Evolutionary conservation across 345 rosid species (phyloP).

Genomic region (Eucalyptus victrix): DNA sequence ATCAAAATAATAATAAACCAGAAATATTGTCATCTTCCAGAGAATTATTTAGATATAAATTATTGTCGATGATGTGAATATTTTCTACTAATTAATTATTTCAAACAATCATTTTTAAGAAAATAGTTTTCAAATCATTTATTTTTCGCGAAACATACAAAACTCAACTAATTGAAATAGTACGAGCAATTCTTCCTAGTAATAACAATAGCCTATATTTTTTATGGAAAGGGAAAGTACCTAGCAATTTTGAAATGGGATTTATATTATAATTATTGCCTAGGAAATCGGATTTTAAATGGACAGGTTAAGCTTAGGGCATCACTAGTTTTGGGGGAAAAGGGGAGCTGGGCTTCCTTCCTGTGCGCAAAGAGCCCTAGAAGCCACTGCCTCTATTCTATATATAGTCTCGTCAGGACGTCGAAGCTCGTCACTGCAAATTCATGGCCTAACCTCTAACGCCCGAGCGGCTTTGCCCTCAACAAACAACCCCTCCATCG

Average conservation of each 20-base stretch:
- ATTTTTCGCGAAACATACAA: neutral
- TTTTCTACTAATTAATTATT: no score
- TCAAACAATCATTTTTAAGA: neutral
- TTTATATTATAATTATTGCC: neutral
- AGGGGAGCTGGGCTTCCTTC: neutral
- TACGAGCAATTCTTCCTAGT: neutral
- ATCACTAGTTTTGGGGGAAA: neutral
- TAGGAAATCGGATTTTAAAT: neutral
- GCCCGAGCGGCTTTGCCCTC: neutral
- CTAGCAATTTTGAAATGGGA: neutral
- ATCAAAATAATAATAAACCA: neutral
- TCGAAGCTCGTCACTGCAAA: neutral
- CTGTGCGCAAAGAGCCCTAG: neutral
- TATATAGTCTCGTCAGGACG: neutral
- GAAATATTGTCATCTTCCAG: no score
- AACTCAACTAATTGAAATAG: neutral
- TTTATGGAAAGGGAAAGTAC: neutral
- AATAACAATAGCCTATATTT: neutral
- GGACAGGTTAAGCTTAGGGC: no score
- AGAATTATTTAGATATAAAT: no score
- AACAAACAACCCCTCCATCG: neutral
- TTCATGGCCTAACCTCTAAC: neutral
- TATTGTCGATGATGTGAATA: no score
- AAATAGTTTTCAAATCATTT: accelerated
- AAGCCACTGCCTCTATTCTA: neutral